Base-by-base conservation (phyloP, 1,284 basidiomycete species). In the Meira nashicola region DNA sequence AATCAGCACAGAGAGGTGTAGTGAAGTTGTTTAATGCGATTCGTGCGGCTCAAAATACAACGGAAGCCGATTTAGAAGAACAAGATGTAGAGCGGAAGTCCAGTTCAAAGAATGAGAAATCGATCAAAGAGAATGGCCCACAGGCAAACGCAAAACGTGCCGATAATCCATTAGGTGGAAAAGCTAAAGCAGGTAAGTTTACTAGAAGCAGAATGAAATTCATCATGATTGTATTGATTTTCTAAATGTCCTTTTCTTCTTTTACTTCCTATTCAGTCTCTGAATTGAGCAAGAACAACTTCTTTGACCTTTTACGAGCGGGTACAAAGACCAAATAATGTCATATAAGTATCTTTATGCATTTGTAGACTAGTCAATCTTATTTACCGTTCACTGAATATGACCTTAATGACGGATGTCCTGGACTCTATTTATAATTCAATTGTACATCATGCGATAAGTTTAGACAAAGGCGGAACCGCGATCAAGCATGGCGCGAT, bases 1-100 rank as follows among this genome's bases (percentile, higher is more conserved):
- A 77, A 56, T 73, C 73, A 37, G 74, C 75, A 0, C 75, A 76
- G 56, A 65, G 74, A 15, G 75, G 75, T 65, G 71, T 77, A 2
- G 76, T 77, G 52, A 77, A 77, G 62, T 68, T 77, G 11, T 77
- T 77, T 63, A 77, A 77, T 57, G 76, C 74, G 2, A 77, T 77
- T 39, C 66, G 76, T 1, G 76, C 73, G 2, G 74, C 76, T 4
- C 76, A 77, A 54, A 64, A 64, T 0, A 74, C 75, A 2, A 69
- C 70, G 0, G 64, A 66, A 48, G 67, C 66, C 11, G 73, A 77
- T 49, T 47, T 73, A 50, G 62, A 73, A 17, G 64, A 67, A 38
- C 68, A 46, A 0, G 64, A 48, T 14, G 46, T 5, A 48, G 25
- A n/a, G n/a, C n/a, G 25, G 21, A 48, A 48, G 21, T n/a, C 17